These are phyloP conservation scores for Umbellularia californica DNA, from an alignment of 164 flowering plant species.

Conservation along the genomic window DNA sequence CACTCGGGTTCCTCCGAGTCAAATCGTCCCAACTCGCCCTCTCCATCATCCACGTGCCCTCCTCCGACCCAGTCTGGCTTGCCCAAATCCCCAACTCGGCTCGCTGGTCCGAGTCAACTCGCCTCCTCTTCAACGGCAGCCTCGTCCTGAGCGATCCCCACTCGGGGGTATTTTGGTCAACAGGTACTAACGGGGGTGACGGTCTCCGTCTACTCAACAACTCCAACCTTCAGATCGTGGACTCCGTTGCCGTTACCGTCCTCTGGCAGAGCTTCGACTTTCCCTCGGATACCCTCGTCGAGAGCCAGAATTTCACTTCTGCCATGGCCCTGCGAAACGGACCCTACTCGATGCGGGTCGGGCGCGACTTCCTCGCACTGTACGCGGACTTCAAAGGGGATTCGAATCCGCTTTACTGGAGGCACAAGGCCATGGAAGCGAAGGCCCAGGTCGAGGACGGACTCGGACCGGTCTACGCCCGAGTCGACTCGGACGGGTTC, in stretches of 20 bases:
- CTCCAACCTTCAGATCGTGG: slow-evolving; percentile 53
- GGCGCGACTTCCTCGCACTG: slow-evolving; percentile 47
- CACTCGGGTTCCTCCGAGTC: slow-evolving; percentile 72
- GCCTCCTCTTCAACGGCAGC: slow-evolving; percentile 68
- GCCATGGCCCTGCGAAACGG: slow-evolving; percentile 52
- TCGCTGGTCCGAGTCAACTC: slow-evolving; percentile 45
- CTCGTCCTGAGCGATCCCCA: slow-evolving; percentile 46
- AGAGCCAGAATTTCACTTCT: slow-evolving; percentile 67
- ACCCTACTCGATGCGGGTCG: slow-evolving; percentile 56
- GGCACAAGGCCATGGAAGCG: slow-evolving; percentile 60
- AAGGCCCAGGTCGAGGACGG: slow-evolving; percentile 52
- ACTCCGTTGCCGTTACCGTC: slow-evolving; percentile 8
- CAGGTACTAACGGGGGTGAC: slow-evolving; percentile 32
- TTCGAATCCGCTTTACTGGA: slow-evolving; percentile 50
- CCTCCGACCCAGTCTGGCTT: slow-evolving; percentile 56
- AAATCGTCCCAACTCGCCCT: slow-evolving; percentile 47
- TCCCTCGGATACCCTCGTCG: slow-evolving; percentile 69
- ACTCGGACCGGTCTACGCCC: slow-evolving; percentile 51
- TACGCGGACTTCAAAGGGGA: slow-evolving; percentile 37
- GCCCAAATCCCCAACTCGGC: slow-evolving; percentile 31
- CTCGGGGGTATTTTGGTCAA: slow-evolving; percentile 57
- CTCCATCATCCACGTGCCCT: slow-evolving; percentile 59
- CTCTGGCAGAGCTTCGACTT: slow-evolving; percentile 81
- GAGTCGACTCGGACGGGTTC: slow-evolving; percentile 58
- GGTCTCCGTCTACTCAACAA: slow-evolving; percentile 42